Conservation (phyloP, 345 rosid genomes). For the Pugionium cornutum region DNA sequence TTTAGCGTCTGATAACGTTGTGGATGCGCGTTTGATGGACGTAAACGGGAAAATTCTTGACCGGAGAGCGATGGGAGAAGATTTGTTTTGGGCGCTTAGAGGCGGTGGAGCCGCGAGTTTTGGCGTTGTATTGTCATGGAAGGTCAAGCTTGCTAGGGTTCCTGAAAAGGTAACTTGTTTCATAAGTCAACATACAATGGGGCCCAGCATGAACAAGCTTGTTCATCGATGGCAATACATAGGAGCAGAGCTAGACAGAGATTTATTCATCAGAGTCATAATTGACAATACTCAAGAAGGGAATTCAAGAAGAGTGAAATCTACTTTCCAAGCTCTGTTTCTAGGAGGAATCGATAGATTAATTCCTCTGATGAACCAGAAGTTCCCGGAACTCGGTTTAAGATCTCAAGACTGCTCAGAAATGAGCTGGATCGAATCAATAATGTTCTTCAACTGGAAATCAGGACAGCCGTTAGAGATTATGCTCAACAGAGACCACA, state of each 20-base stretch:
- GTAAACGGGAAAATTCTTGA: conserved; percentile 45
- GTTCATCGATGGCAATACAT: conserved; percentile 38
- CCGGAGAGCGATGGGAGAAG: conserved; percentile 48
- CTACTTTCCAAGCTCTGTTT: conserved; percentile 42
- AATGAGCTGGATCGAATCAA: conserved; percentile 56
- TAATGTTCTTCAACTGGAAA: conserved; percentile 42
- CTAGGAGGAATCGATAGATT: conserved; percentile 46
- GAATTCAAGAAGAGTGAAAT: conserved; percentile 28
- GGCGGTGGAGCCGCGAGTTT: conserved; percentile 50
- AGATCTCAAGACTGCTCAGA: conserved; percentile 41
- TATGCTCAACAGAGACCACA: conserved; percentile 39
- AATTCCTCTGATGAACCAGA: conserved; percentile 36
- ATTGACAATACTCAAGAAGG: conserved; percentile 22
- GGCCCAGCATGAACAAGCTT: conserved; percentile 31
- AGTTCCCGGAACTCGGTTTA: conserved; percentile 51
- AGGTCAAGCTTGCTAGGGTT: conserved; percentile 41
- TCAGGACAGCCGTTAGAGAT: conserved; percentile 40
- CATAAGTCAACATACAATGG: conserved; percentile 35
- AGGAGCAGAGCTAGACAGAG: conserved; percentile 31
- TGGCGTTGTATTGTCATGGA: conserved; percentile 45
- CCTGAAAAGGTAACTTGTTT: conserved; percentile 46
- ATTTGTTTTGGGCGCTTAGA: conserved; percentile 47
- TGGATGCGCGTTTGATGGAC: conserved; percentile 59
- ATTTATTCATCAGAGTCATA: conserved; percentile 54
- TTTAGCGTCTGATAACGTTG: conserved; percentile 53